Percentiles rank a stretch among this genome's conserved stretches.
These are phyloP conservation scores for Collybia sp. DNA, from an alignment of 768 basidiomycete genomes.

Conservation along the genomic window DNA sequence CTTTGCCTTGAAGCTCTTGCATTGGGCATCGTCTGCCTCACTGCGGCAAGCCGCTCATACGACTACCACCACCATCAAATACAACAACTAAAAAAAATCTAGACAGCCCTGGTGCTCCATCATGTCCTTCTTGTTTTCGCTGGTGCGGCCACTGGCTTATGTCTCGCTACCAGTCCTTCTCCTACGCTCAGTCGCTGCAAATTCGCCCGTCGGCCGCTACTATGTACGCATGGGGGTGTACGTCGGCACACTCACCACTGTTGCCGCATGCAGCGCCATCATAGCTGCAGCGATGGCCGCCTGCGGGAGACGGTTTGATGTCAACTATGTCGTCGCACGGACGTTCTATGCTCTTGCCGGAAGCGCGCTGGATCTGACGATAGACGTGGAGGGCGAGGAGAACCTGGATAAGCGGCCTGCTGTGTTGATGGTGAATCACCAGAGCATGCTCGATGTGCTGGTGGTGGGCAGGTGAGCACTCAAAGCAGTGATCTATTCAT, in stretches of 20 bases:
- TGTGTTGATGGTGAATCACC: conserved; percentile 85
- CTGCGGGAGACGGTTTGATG: conserved; percentile 68
- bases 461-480: conserved; percentile 76
- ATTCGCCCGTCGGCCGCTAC: conserved; percentile 57
- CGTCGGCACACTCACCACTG: conserved; percentile 61
- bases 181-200: conserved; percentile 52
- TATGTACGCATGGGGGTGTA: conserved; percentile 74
- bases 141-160: conserved; percentile 74
- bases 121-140: conserved; percentile 60
- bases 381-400: conserved; percentile 86
- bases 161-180: conserved; percentile 68
- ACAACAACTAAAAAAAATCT: too few species aligned
- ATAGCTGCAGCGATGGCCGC: conserved; percentile 63
- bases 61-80: conserved; percentile 8
- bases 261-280: conserved; percentile 69
- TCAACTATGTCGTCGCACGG: conserved; percentile 79
- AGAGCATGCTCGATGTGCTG: conserved; percentile 88
- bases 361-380: conserved; percentile 55
- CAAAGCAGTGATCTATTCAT: conserved; percentile 25
- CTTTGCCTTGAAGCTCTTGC: too few species aligned
- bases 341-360: conserved; percentile 73
- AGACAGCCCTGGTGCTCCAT: too few species aligned
- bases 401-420: conserved; percentile 67
- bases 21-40: too few species aligned
- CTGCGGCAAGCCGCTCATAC: too few species aligned